Base-by-base conservation (phyloP, 768 basidiomycete species). In the Grammothele lineata region DNA sequence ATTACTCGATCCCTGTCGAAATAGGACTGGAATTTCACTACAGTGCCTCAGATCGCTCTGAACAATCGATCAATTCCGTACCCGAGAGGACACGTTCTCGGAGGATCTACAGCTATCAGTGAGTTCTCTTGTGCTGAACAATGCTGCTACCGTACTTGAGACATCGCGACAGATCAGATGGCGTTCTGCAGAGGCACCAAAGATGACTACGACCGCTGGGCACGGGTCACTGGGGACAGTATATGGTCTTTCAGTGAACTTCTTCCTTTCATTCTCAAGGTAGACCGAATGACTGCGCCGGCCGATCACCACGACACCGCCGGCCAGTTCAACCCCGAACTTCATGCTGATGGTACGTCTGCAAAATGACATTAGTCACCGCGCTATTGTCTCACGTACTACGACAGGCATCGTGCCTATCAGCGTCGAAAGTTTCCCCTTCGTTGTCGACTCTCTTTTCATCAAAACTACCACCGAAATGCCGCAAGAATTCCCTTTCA, bases 401-500 rank as follows among this genome's bases (percentile, higher is more conserved):
- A 15, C n/a, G 3, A 22, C 24, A 23, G 63, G 64, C 3, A 40
- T 52, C 4, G 41, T 57, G 18, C 32, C 25, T 3, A 48, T 58
- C 38, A 61, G 57, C 35, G 17, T 62, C 5, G 17, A 42, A 0
- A 48, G 48, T 2, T 23, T 40, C 24, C 39, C 53, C 5, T 30
- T 21, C 3, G 23, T 26, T 12, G 39, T 55, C 18, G 49, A 55
- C 17, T 14, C 27, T 3, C 30, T 30, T 8, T 37, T 47, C 10
- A 59, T 75, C n/a, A 61, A 61, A 8, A 67, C 73, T 1, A 66
- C 69, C 0, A 27, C 61, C 24, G 60, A 71, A 42, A 50, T 69
- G 5, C 55, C 58, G 1, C 63, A 69, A 22, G 65, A 69, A 36
- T 76, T 70, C 47, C 62, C 68, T 3, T 74, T 61, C 50, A 72